phyloP scores from a whole-genome alignment of 176 grass and related monocot species.

The Panicum miliaceum region DNA sequence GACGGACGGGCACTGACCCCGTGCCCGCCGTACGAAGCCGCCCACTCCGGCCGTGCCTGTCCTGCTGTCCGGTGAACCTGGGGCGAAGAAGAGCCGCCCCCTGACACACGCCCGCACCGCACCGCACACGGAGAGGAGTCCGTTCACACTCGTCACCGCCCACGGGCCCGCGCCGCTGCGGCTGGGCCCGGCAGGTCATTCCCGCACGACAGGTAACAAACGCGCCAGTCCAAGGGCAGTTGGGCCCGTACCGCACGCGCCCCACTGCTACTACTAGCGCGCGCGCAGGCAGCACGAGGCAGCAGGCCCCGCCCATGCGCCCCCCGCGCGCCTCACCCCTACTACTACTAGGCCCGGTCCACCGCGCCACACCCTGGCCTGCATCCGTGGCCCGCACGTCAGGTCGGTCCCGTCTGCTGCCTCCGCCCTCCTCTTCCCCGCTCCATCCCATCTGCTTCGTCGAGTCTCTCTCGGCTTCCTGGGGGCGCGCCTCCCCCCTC shows the following conservation, averaged over 20 bases:
- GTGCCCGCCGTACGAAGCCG: slow-evolving; percentile 12
- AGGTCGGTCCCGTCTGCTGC: neutral
- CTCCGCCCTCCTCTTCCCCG: neutral
- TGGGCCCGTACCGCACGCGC: slow-evolving; percentile 23
- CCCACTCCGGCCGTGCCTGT: neutral
- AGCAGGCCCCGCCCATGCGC: neutral
- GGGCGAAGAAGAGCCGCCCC: neutral
- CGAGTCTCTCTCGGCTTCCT: neutral
- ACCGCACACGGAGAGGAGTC: neutral
- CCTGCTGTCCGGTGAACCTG: no score
- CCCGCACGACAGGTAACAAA: slow-evolving; percentile 34
- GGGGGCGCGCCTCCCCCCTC: neutral
- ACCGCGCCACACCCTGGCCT: neutral
- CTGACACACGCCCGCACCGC: neutral
- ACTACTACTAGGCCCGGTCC: slow-evolving; percentile 7
- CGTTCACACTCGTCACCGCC: neutral
- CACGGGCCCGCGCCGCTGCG: neutral
- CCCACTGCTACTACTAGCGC: no score
- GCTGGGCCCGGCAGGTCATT: slow-evolving; percentile 29
- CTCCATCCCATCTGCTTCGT: slow-evolving; percentile 13
- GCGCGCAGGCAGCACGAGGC: neutral
- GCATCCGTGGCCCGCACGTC: neutral
- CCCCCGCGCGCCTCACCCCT: no score
- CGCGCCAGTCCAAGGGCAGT: slow-evolving; percentile 36
- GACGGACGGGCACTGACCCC: neutral